phyloP scores from a whole-genome alignment of 371 early-diverging fungal genomes.

The Fennellomyces sp. region DNA sequence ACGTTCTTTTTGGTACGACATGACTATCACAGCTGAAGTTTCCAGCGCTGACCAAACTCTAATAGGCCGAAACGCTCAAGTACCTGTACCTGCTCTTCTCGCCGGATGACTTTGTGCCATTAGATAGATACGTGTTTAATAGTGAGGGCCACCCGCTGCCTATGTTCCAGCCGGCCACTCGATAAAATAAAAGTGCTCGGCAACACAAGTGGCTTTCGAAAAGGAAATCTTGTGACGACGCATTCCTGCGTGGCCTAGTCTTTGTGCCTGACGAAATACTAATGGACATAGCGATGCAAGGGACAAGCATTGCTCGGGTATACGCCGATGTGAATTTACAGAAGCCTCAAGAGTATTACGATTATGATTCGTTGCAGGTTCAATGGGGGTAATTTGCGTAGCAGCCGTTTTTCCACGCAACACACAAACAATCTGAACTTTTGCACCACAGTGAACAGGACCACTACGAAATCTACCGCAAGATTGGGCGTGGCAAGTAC shows the following conservation, averaged over 20 bases:
- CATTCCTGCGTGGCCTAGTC: too few species aligned
- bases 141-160: constrained; percentile 93
- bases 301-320: constrained; percentile 63
- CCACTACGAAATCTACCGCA: constrained; percentile 96
- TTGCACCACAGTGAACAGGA: constrained; percentile 72
- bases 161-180: constrained; percentile 38
- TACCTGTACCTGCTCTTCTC: constrained; percentile 91
- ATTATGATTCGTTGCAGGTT: constrained; percentile 90
- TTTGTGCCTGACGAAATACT: too few species aligned
- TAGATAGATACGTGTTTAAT: constrained; percentile 84
- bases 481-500: constrained; percentile 99
- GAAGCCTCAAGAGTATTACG: constrained; percentile 89
- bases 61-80: constrained; percentile 93
- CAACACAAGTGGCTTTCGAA: too few species aligned
- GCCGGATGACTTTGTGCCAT: constrained; percentile 63
- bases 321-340: constrained; percentile 85
- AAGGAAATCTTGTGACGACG: too few species aligned
- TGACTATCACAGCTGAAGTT: too few species aligned
- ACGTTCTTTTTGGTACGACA: constrained; percentile 64
- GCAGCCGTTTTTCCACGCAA: background rate
- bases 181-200: background rate
- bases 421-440: constrained; percentile 94
- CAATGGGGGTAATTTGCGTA: constrained; percentile 78
- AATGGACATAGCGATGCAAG: constrained; percentile 23
- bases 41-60: background rate